Evolutionary conservation across 495 filamentous ascomycete species (phyloP).

Genomic region (Neurospora cerealis): DNA sequence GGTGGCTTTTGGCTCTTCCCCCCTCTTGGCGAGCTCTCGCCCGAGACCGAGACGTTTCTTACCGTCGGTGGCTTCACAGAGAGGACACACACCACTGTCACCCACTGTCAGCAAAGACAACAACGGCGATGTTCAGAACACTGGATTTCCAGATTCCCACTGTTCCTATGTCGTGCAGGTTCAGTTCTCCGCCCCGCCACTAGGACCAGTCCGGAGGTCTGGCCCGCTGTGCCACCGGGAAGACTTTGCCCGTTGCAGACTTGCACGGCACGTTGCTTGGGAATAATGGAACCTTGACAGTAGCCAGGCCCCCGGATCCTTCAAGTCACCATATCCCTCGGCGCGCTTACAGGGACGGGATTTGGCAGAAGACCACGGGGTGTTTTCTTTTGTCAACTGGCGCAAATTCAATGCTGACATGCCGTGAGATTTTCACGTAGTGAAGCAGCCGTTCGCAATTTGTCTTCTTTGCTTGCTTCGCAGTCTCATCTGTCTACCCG

Average conservation of each 20-base stretch:
- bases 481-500: not conserved
- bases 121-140: not conserved
- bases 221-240: not conserved
- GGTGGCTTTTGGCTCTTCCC: not conserved
- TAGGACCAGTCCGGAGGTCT: not conserved
- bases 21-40: not conserved
- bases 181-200: not conserved
- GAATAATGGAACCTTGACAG: not conserved
- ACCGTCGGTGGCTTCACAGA: not conserved
- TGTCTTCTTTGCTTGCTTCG: not conserved
- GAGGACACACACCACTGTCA: not conserved
- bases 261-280: not conserved
- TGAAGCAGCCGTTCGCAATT: not conserved
- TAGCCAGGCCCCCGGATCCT: not conserved
- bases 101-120: not conserved
- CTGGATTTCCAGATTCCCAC: not conserved
- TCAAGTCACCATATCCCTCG: not conserved
- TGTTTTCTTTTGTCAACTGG: not conserved
- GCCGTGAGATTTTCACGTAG: not conserved
- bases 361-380: not conserved
- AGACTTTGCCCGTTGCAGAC: not conserved
- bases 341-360: not conserved
- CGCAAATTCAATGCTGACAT: not conserved
- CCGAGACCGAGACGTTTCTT: not conserved
- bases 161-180: not conserved